These are phyloP conservation scores for Phaeosphaeria sp. DNA, from an alignment of 2,329 filamentous ascomycete species.

Conservation along the genomic window DNA sequence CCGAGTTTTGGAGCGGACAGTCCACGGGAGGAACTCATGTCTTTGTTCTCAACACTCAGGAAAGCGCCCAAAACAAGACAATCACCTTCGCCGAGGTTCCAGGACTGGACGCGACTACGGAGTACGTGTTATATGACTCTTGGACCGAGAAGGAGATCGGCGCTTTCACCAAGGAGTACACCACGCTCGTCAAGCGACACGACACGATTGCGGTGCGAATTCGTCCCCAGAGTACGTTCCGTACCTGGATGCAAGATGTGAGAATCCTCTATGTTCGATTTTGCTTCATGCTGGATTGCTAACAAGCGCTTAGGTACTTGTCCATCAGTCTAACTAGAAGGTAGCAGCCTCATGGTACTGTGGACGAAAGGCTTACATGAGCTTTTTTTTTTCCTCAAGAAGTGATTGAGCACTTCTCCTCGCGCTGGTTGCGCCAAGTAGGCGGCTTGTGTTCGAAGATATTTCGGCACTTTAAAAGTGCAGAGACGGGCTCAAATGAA, in stretches of 20 bases:
- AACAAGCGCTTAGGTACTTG: not conserved
- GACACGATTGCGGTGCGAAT: constrained; percentile 18
- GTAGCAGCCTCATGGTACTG: not conserved
- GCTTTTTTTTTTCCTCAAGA: not conserved
- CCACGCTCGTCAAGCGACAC: constrained; percentile 17
- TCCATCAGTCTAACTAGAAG: not conserved
- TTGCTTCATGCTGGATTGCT: not conserved
- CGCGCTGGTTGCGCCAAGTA: not conserved
- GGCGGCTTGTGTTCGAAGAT: not conserved
- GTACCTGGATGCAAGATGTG: not conserved
- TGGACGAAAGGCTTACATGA: not conserved
- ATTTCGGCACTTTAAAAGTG: not conserved
- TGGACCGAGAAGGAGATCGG: constrained; percentile 28
- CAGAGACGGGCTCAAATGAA: not conserved
- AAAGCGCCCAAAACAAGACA: constrained; percentile 15
- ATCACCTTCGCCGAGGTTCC: constrained; percentile 29
- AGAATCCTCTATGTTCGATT: not conserved
- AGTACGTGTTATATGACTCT: constrained; percentile 23
- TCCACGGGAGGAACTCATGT: constrained; percentile 31
- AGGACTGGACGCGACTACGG: constrained; percentile 12
- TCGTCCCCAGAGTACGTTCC: not conserved
- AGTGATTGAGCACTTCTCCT: not conserved
- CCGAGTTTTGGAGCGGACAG: constrained; percentile 37
- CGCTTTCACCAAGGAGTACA: constrained; percentile 10
- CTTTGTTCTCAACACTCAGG: constrained; percentile 34